Evolutionary conservation across 805 yeast genomes (phyloP).

Genomic region (Ogataea salicorniae): DNA sequence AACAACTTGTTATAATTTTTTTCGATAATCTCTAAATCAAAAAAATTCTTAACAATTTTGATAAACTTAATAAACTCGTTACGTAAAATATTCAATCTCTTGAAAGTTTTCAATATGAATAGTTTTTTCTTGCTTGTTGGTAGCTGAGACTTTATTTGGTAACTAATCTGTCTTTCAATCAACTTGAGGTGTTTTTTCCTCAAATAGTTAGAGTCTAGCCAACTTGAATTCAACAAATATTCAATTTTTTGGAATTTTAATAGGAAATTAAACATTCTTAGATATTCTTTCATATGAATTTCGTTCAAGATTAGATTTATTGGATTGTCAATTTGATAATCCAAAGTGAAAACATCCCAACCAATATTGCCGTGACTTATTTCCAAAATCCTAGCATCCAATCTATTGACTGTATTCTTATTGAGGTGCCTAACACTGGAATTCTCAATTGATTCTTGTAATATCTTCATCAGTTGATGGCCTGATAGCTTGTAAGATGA

Average conservation of each 20-base stretch:
- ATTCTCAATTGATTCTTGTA: conserved; percentile 57
- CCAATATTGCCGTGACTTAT: conserved; percentile 68
- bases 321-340: conserved; percentile 53
- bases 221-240: conserved; percentile 42
- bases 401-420: conserved; percentile 39
- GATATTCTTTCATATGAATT: conserved; percentile 51
- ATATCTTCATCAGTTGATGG: conserved; percentile 56
- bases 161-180: conserved; percentile 12
- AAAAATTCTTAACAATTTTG: conserved; percentile 34
- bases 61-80: conserved; percentile 38
- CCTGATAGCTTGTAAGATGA: conserved; percentile 63
- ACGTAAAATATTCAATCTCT: conserved; percentile 34
- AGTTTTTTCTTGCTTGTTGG: conserved; percentile 11
- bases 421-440: conserved; percentile 43
- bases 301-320: conserved; percentile 50
- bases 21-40: conserved; percentile 45
- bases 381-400: conserved; percentile 82
- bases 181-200: conserved; percentile 23
- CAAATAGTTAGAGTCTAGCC: conserved; percentile 38
- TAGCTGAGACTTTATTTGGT: too few species aligned
- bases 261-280: conserved; percentile 77
- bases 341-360: conserved; percentile 91
- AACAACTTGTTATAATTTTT: conserved; percentile 28
- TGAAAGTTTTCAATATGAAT: conserved; percentile 21
- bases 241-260: conserved; percentile 72